phyloP scores from a whole-genome alignment of 1,284 basidiomycete species.

The Trametes pubescens region DNA sequence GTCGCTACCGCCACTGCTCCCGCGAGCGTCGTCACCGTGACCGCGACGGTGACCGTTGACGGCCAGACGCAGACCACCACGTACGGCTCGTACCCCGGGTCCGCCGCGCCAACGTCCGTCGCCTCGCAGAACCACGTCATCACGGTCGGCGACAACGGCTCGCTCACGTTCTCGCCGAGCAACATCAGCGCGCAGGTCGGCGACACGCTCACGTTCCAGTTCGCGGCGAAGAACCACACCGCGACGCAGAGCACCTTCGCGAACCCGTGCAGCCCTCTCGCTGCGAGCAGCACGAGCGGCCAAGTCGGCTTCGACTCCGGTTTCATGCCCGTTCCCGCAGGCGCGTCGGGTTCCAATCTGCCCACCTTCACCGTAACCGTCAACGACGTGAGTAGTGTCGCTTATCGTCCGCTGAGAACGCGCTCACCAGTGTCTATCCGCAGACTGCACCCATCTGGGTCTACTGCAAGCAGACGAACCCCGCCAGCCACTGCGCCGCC shows the following conservation, averaged over 20 bases:
- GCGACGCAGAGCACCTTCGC: slow-evolving; percentile 67
- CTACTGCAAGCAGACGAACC: slow-evolving; percentile 62
- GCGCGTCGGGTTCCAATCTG: slow-evolving; percentile 47
- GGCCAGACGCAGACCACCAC: slow-evolving; percentile 42
- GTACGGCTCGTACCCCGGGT: slow-evolving; percentile 44
- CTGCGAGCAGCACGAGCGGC: slow-evolving; percentile 55
- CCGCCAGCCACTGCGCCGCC: slow-evolving; percentile 58
- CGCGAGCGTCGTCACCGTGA: slow-evolving; percentile 41
- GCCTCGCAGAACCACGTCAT: slow-evolving; percentile 53
- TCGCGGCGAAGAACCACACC: slow-evolving; percentile 56
- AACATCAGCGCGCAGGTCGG: slow-evolving; percentile 64
- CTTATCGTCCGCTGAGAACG: not conserved
- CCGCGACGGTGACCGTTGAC: slow-evolving; percentile 48
- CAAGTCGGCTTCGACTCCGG: slow-evolving; percentile 68
- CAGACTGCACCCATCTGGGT: slow-evolving; percentile 63
- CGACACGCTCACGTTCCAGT: slow-evolving; percentile 70
- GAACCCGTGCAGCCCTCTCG: slow-evolving; percentile 59
- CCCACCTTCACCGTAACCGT: slow-evolving; percentile 62
- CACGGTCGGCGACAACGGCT: slow-evolving; percentile 54
- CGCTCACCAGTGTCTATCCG: slow-evolving; percentile 26
- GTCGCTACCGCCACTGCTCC: slow-evolving; percentile 30
- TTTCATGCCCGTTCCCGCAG: slow-evolving; percentile 59
- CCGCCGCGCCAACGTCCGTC: slow-evolving; percentile 31
- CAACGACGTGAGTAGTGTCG: slow-evolving; percentile 55
- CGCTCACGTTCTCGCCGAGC: slow-evolving; percentile 58